phyloP scores from a whole-genome alignment of 1,284 basidiomycete species.

The Boletus sp. region DNA sequence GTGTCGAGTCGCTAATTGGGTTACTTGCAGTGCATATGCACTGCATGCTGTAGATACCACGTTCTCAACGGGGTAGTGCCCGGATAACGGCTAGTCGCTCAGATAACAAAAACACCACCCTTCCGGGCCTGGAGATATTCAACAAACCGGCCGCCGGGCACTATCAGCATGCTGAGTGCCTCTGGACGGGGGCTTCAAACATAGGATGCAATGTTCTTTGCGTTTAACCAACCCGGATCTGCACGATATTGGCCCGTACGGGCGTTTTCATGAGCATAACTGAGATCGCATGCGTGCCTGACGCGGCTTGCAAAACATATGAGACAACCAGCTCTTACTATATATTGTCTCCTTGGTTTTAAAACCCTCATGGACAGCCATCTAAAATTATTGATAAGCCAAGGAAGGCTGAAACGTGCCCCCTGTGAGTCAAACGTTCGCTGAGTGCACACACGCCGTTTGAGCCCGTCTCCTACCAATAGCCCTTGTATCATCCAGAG shows the following conservation, averaged over 20 bases:
- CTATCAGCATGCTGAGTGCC: no score
- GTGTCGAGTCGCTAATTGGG: not conserved
- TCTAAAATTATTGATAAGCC: not conserved
- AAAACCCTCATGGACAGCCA: no score
- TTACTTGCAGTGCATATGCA: not conserved
- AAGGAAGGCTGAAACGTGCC: not conserved
- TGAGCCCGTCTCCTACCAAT: not conserved
- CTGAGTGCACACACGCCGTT: not conserved
- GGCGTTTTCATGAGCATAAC: not conserved
- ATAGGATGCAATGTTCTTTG: no score
- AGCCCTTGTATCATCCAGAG: not conserved
- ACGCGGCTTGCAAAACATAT: not conserved
- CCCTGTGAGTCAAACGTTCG: not conserved
- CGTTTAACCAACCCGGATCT: no score
- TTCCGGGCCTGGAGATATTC: conserved; percentile 1
- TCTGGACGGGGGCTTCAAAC: no score
- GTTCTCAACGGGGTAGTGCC: conserved; percentile 11
- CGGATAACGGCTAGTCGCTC: not conserved
- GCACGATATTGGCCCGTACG: not conserved
- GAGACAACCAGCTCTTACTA: not conserved
- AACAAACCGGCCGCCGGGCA: not conserved
- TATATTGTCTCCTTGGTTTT: no score
- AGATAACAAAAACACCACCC: not conserved
- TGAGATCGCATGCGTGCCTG: no score
- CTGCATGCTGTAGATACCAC: conserved; percentile 9